These are phyloP conservation scores for Pachyrhizus erosus DNA, from an alignment of 306 rosid genomes.

Conservation along the genomic window DNA sequence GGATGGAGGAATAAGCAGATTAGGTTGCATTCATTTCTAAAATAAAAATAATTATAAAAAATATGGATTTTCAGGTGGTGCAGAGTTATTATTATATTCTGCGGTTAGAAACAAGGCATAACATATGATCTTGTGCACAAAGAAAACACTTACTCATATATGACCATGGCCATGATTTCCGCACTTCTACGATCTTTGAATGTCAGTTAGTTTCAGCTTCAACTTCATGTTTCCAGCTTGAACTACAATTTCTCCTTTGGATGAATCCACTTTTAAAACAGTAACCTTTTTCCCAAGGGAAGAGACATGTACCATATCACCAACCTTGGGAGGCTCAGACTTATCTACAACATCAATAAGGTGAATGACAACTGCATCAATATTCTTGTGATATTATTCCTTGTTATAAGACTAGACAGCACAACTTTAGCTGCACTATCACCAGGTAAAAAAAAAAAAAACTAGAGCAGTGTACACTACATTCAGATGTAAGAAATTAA, in stretches of 20 bases:
- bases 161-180: conserved; percentile 32
- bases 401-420: conserved; percentile 16
- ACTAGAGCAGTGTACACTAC: background rate
- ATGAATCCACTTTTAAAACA: conserved; percentile 69
- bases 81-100: conserved; percentile 21
- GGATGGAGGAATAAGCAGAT: background rate
- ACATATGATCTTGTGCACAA: background rate
- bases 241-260: conserved; percentile 80
- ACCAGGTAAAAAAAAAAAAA: conserved; percentile 19
- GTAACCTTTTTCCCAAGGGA: conserved; percentile 76
- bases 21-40: background rate
- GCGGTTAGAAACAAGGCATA: conserved; percentile 17
- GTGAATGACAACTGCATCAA: conserved; percentile 34
- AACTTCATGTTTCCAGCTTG: conserved; percentile 86
- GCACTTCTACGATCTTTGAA: conserved; percentile 53
- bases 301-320: conserved; percentile 69
- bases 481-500: conserved; percentile 18
- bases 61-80: background rate
- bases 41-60: background rate
- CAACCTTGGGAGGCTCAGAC: conserved; percentile 69
- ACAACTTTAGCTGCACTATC: background rate
- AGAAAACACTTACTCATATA: conserved; percentile 33
- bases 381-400: background rate
- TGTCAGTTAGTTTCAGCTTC: conserved; percentile 73
- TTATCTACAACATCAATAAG: conserved; percentile 60